Evolutionary conservation across 1,284 basidiomycete species (phyloP).

Genomic region (Irpex sp.): DNA sequence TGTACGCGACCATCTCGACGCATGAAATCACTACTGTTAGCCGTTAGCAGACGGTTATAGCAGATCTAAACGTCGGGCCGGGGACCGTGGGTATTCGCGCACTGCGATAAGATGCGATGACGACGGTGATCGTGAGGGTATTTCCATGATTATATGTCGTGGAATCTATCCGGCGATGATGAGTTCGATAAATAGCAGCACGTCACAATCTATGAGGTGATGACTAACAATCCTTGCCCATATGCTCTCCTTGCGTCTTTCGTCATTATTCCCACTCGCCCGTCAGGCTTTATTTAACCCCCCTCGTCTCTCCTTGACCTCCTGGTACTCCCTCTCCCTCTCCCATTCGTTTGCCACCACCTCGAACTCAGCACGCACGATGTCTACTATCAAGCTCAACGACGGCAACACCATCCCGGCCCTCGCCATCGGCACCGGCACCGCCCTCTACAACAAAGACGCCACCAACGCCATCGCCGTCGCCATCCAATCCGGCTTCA

Average conservation of each 20-base stretch:
- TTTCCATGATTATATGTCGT: background rate
- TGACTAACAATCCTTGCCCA: background rate
- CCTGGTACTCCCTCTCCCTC: background rate
- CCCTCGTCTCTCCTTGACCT: background rate
- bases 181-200: background rate
- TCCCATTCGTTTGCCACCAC: background rate
- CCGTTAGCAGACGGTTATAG: no score
- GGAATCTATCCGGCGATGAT: background rate
- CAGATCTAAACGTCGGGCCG: background rate
- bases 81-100: background rate
- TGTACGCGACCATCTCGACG: slow-evolving; percentile 21
- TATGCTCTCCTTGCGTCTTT: background rate
- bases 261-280: background rate
- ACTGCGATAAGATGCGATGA: background rate
- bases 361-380: slow-evolving; percentile 1
- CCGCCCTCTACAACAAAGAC: slow-evolving; percentile 52
- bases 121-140: background rate
- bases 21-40: background rate
- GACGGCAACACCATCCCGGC: slow-evolving; percentile 55
- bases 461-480: slow-evolving; percentile 42
- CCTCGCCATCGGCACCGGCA: slow-evolving; percentile 71
- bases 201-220: background rate
- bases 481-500: slow-evolving; percentile 59
- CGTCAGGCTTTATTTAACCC: background rate
- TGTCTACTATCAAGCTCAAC: slow-evolving; percentile 45